Conservation (phyloP, 1,284 basidiomycete species). For the Fomitopsis schrenkii region DNA sequence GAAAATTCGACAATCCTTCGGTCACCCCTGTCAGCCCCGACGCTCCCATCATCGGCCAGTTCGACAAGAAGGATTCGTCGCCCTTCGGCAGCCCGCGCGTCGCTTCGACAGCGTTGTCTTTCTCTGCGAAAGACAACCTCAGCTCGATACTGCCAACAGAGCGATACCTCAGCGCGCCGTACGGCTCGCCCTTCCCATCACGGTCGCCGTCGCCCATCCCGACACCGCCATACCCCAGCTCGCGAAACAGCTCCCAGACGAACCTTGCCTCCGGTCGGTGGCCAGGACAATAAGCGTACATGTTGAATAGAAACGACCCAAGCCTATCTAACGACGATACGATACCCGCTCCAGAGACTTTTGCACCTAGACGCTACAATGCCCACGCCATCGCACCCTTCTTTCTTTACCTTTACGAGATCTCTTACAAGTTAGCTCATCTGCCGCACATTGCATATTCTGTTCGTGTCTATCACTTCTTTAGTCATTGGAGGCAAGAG, state of each 20-base stretch:
- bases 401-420: conserved; percentile 11
- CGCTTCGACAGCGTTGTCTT: conserved; percentile 43
- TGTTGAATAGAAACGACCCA: conserved; percentile 21
- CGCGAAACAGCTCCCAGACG: conserved; percentile 15
- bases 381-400: conserved; percentile 6
- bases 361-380: conserved; percentile 17
- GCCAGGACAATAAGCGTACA: conserved; percentile 14
- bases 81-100: conserved; percentile 48
- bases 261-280: conserved; percentile 16
- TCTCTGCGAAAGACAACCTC: conserved; percentile 36
- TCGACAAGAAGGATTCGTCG: conserved; percentile 42
- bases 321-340: conserved; percentile 26
- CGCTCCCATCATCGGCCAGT: conserved; percentile 58
- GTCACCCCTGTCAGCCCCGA: conserved; percentile 49
- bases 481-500: conserved; percentile 15
- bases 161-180: conserved; percentile 59
- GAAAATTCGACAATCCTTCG: conserved; percentile 25
- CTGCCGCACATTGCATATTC: conserved; percentile 13
- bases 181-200: conserved; percentile 63
- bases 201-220: conserved; percentile 52
- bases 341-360: conserved; percentile 25
- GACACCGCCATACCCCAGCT: conserved; percentile 25
- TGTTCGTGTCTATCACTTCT: conserved; percentile 11
- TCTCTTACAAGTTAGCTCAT: conserved; percentile 20
- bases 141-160: conserved; percentile 47